Base-by-base conservation (phyloP, 345 rosid genomes). In the Mercurialis annua region DNA sequence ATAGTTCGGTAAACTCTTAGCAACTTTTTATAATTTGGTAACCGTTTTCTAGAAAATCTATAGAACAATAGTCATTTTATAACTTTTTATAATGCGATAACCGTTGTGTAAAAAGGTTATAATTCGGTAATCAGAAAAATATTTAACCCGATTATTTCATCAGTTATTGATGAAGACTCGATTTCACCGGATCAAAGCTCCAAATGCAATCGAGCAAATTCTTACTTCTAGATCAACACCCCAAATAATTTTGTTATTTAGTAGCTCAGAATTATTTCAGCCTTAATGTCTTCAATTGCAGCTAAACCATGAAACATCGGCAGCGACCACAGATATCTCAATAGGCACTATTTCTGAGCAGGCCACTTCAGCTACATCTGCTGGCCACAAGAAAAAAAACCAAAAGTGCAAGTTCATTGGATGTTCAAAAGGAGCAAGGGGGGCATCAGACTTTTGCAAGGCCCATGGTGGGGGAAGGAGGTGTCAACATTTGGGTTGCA, bases 381-480 rank as follows among this genome's bases (percentile, higher is more conserved):
- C 80, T 23, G 87, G 84, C 65, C 75, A 76, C 38, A 83, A 81
- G 72, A 66, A 70, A 11, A 67, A 78, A 65, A 87, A 72, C 72
- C 71, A 80, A 0, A 93, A 83, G 70, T 93, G 97, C 75, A 88
- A 78, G 76, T 82, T 85, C 71, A 66, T 59, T 72, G 96, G 97
- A 61, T 94, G 99, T 73, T 54, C 70, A 7, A 94, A 94, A 81
- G 95, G 97, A 69, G 96, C 97, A 15, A 80, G 99, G 57, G 96
- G 97, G 38, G 92, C 97, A 26, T 85, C 92, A 2, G 99, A 95
- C 53, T 86, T 89, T 5, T 90, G 99, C 67, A 93, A 90, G 81
- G 85, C 90, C 26, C 99, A 90, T 66, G 99, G 99, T 12, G 99
- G 99, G 49, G 97, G 99, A 43, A 87, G 79, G 76, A 89, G 99